Evolutionary conservation across 306 rosid species (phyloP).

Genomic region (Coriaria nepalensis): DNA sequence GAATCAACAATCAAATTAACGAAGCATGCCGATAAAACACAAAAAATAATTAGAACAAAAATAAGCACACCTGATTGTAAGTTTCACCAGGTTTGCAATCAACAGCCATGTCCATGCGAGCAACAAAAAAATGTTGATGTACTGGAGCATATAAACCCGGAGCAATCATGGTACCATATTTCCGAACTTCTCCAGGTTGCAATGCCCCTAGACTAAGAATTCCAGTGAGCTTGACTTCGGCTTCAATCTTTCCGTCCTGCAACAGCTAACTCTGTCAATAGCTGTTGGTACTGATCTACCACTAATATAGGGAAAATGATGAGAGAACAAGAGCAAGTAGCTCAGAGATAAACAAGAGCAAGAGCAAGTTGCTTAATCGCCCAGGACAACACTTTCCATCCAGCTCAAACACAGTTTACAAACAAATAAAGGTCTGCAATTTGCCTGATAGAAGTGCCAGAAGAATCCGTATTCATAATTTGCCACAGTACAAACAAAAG

Average conservation of each 20-base stretch:
- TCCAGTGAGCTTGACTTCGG: constrained; percentile 78
- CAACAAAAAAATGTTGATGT: constrained; percentile 81
- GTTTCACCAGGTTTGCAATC: constrained; percentile 94
- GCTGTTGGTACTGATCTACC: constrained; percentile 5
- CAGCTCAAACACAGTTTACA: constrained; percentile 4
- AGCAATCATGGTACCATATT: constrained; percentile 82
- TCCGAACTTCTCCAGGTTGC: constrained; percentile 75
- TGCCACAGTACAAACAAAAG: constrained; percentile 75
- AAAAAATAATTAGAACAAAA: constrained; percentile 1
- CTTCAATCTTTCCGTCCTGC: constrained; percentile 87
- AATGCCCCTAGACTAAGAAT: constrained; percentile 83
- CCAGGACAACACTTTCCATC: neutral
- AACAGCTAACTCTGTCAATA: constrained; percentile 18
- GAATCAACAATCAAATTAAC: constrained; percentile 1
- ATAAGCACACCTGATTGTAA: constrained; percentile 53
- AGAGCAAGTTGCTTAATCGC: neutral
- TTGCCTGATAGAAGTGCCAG: constrained; percentile 89
- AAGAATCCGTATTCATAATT: constrained; percentile 84
- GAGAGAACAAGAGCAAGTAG: neutral
- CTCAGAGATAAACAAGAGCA: no score
- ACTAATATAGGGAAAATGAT: neutral
- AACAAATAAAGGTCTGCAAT: constrained; percentile 15
- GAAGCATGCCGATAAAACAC: neutral
- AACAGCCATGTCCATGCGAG: constrained; percentile 94
- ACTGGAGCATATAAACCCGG: constrained; percentile 81